Evolutionary conservation across 306 rosid species (phyloP).

Genomic region (Glycine soja): DNA sequence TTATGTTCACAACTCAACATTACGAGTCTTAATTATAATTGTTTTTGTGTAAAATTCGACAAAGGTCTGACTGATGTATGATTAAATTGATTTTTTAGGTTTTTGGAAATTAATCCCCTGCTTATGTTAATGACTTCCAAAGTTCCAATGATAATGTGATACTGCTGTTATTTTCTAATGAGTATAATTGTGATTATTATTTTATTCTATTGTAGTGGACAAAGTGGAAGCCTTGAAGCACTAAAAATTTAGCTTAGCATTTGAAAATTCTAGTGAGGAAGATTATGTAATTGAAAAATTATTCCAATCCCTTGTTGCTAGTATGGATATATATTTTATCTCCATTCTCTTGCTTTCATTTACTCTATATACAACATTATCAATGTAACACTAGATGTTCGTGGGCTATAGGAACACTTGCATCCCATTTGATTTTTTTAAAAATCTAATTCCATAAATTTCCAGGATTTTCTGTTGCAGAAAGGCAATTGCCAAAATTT

Average conservation of each 20-base stretch:
- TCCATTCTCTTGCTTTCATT: too few species aligned
- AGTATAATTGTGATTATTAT: constrained; percentile 14
- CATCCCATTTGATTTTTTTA: constrained; percentile 16
- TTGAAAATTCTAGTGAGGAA: constrained; percentile 98
- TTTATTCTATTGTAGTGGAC: constrained; percentile 66
- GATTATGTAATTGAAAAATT: constrained; percentile 98
- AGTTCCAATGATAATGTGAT: background rate
- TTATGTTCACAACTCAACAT: background rate
- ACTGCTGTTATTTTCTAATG: constrained; percentile 4
- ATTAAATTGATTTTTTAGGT: constrained; percentile 5
- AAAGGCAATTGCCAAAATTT: constrained; percentile 31
- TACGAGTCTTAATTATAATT: background rate
- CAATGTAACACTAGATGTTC: too few species aligned
- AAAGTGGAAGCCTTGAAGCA: constrained; percentile 83
- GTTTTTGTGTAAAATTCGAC: constrained; percentile 15
- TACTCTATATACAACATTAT: too few species aligned
- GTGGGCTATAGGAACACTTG: constrained; percentile 16
- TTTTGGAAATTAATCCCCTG: constrained; percentile 12
- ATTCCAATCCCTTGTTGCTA: constrained; percentile 98
- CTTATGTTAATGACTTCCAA: constrained; percentile 22
- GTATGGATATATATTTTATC: constrained; percentile 58
- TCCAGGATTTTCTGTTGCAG: constrained; percentile 28
- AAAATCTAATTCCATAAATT: constrained; percentile 1
- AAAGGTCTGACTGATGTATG: constrained; percentile 10
- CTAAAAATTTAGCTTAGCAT: constrained; percentile 94